These are phyloP conservation scores for Tubosaeta sp. DNA, from an alignment of 768 basidiomycete species.

Conservation along the genomic window DNA sequence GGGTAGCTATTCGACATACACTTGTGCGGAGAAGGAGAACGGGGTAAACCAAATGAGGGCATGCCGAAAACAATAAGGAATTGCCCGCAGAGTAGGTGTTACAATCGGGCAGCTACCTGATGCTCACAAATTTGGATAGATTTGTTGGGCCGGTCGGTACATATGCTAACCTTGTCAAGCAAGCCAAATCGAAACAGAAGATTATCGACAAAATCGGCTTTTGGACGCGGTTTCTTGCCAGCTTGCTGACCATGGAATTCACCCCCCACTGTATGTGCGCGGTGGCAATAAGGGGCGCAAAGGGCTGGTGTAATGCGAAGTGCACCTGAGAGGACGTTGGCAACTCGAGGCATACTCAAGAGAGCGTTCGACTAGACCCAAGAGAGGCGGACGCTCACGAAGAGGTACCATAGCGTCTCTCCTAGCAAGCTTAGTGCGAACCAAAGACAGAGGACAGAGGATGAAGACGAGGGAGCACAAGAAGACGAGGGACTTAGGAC, in stretches of 20 bases:
- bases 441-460: too few species aligned
- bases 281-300: constrained; percentile 89
- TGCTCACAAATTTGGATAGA: constrained; percentile 33
- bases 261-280: constrained; percentile 95
- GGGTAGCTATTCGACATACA: constrained; percentile 97
- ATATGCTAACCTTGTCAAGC: constrained; percentile 97
- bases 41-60: constrained; percentile 99
- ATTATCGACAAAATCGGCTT: constrained; percentile 99
- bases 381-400: too few species aligned
- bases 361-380: too few species aligned
- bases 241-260: constrained; percentile 82
- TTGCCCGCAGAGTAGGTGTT: constrained; percentile 76
- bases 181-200: constrained; percentile 99
- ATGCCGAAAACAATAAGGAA: constrained; percentile 97
- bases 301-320: too few species aligned
- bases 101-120: background rate
- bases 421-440: too few species aligned
- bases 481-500: too few species aligned
- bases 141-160: constrained; percentile 99
- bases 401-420: too few species aligned
- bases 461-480: too few species aligned
- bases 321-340: too few species aligned
- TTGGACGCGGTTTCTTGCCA: constrained; percentile 62
- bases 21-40: constrained; percentile 93
- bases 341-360: too few species aligned